phyloP scores from a whole-genome alignment of 768 basidiomycete genomes.

The Tricholoma terreum region DNA sequence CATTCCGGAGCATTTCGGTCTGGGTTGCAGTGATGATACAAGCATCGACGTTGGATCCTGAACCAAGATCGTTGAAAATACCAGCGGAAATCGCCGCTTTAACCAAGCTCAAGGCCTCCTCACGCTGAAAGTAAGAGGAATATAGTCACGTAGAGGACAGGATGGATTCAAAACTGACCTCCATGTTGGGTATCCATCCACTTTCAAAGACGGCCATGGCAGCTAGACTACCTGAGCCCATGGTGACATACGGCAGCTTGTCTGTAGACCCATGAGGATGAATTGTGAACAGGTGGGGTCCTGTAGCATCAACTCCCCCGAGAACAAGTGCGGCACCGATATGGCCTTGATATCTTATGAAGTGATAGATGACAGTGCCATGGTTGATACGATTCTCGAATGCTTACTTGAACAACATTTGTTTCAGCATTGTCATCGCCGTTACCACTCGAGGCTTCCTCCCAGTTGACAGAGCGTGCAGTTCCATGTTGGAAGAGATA shows the following conservation, averaged over 20 bases:
- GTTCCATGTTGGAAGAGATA: constrained; percentile 94
- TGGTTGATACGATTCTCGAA: not conserved
- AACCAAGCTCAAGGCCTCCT: constrained; percentile 80
- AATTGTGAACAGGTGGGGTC: constrained; percentile 93
- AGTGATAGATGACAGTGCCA: not conserved
- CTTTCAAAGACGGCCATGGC: constrained; percentile 99
- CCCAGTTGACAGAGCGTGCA: constrained; percentile 88
- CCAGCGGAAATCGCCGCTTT: constrained; percentile 87
- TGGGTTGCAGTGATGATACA: constrained; percentile 86
- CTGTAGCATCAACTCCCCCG: constrained; percentile 93
- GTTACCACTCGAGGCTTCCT: constrained; percentile 92
- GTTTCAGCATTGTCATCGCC: constrained; percentile 99
- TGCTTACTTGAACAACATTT: constrained; percentile 83
- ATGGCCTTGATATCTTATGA: constrained; percentile 81
- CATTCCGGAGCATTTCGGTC: constrained; percentile 94
- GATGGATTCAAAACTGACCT: constrained; percentile 43
- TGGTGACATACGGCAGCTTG: constrained; percentile 97
- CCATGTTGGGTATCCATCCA: constrained; percentile 77
- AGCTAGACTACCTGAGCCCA: constrained; percentile 95
- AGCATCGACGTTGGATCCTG: constrained; percentile 97
- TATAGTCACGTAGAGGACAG: not conserved
- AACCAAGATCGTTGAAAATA: constrained; percentile 99
- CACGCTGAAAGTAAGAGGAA: constrained; percentile 45
- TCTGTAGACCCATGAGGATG: constrained; percentile 97
- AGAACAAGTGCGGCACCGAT: constrained; percentile 95